Evolutionary conservation across 192 early-diverging fungal species (phyloP), one percentile per base, ranked within the genome.

Genomic region (Allomyces macrogynus): DNA sequence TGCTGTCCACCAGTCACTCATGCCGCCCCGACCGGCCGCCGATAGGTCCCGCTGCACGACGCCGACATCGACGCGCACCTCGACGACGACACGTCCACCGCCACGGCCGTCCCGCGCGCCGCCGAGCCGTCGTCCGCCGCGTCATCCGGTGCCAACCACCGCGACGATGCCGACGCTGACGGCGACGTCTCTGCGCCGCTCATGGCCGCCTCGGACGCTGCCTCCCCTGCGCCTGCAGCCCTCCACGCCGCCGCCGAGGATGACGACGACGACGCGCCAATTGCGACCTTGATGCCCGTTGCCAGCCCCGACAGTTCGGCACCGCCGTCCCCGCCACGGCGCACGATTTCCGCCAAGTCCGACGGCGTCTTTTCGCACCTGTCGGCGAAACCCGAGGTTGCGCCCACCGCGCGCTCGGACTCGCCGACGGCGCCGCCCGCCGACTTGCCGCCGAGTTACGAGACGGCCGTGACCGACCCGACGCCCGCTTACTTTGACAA

Each of bases 401-500:
- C 70, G 62, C 70, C n/a, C 23, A 18, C 23, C 0, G 14, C 32
- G 62, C 10, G 61, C 22, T 23, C 24, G 20, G 44, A 44, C 20
- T 4, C 43, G 64, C 18, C 24, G 25, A 20, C 66, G 22, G 2
- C 66, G 63, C n/a, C 71, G 65, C 10, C 64, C 62, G 22, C 60
- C 63, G 64, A 43, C 1, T 63, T 22, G 22, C 63, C 27, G 54
- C 71, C 77, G 16, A 78, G 76, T 12, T 96, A 96, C 76, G 82
- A 86, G 62, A 83, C 87, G 57, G 89, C 86, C 16, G 84, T 86
- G 27, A 75, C 76, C 25, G 87, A 91, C 70, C 75, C 81, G 62
- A 74, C 86, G 8, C 87, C 90, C 23, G 78, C 83, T 12, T 89
- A 91, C 71, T 81, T 84, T 73, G 85, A 89, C 72, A 87, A 89